Conservation (phyloP, 345 rosid species). For the Acer campestre region DNA sequence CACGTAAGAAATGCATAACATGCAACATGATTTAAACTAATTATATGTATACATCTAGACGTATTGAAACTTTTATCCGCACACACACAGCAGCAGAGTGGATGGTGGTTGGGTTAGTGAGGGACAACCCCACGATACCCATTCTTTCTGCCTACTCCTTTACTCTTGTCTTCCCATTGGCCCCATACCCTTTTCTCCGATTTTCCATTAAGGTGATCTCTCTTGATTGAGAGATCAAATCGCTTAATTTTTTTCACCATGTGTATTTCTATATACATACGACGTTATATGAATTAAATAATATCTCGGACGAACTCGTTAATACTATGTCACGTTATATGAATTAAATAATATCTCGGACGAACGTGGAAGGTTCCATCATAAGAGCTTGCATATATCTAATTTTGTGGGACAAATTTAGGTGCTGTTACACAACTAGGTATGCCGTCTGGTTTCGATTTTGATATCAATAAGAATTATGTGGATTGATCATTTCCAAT, state of each 20-base stretch:
- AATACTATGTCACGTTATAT: no score
- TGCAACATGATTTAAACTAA: no score
- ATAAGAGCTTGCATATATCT: not conserved
- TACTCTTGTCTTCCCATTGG: not conserved
- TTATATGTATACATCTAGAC: no score
- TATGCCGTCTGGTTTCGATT: not conserved
- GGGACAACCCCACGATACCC: conserved; percentile 35
- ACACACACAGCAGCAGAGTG: conserved; percentile 6
- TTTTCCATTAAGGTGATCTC: not conserved
- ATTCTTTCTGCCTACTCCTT: not conserved
- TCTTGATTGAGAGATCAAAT: no score
- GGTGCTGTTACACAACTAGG: not conserved
- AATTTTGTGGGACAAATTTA: not conserved
- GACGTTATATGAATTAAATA: no score
- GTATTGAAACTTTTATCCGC: no score
- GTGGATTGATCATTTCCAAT: not conserved
- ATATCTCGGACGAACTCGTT: no score
- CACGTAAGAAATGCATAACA: no score
- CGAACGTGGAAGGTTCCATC: not conserved
- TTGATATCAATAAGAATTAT: not conserved
- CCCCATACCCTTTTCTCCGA: not conserved
- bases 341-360: no score
- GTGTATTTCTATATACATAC: no score
- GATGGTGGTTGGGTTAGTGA: conserved; percentile 35
- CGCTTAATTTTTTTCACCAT: no score